Percentiles rank a stretch among this genome's conserved stretches.
phyloP scores from a whole-genome alignment of 345 rosid species.

The Acer negundo region DNA sequence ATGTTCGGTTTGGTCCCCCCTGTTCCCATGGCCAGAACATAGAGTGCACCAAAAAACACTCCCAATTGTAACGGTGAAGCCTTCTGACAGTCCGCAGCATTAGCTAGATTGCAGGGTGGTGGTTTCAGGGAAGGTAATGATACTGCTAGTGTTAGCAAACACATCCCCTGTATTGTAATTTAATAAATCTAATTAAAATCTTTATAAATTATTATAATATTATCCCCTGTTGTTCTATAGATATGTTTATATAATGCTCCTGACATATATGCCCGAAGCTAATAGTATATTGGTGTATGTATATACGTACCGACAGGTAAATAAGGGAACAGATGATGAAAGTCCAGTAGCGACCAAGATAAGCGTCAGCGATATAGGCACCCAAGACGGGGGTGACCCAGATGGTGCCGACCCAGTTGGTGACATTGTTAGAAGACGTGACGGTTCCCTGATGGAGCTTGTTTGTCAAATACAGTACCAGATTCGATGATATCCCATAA shows the following conservation, averaged over 20 bases:
- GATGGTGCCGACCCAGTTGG: conserved; percentile 90
- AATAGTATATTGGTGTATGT: too few relatives aligned
- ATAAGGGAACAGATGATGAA: conserved; percentile 53
- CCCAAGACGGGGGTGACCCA: conserved; percentile 87
- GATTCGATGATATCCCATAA: conserved; percentile 77
- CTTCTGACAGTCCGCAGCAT: conserved; percentile 45
- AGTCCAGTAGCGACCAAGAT: conserved; percentile 86
- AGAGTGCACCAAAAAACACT: conserved; percentile 71
- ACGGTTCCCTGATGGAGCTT: conserved; percentile 87
- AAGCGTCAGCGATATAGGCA: conserved; percentile 88
- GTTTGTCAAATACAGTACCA: conserved; percentile 71
- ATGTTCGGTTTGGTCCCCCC: conserved; percentile 97
- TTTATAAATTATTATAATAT: too few relatives aligned
- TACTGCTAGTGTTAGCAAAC: conserved; percentile 63
- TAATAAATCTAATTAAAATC: neutral
- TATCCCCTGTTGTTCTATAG: too few relatives aligned
- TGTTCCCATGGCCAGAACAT: conserved; percentile 72
- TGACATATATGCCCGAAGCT: too few relatives aligned
- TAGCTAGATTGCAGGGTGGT: conserved; percentile 43
- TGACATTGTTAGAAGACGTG: conserved; percentile 79
- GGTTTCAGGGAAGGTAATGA: conserved; percentile 68
- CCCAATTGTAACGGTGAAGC: conserved; percentile 63
- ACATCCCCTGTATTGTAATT: conserved; percentile 66
- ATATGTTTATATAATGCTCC: too few relatives aligned
- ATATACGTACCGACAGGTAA: conserved; percentile 53